Conservation (phyloP, 1,284 basidiomycete species). For the Sporisorium reilianum region DNA sequence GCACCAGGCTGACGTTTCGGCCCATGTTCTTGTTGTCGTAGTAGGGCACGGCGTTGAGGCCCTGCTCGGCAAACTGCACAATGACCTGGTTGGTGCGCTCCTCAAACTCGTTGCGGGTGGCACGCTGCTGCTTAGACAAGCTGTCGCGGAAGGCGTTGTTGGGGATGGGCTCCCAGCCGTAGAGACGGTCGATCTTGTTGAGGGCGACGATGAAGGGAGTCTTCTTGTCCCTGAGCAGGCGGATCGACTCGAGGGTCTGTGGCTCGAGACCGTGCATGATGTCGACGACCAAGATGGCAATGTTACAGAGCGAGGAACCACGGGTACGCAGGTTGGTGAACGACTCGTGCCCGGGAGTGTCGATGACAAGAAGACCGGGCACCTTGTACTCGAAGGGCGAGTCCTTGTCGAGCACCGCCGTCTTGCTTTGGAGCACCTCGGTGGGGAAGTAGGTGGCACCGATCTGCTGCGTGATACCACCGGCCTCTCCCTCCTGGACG, state of each 20-base stretch:
- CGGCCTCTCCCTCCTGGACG: conserved; percentile 99
- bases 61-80: conserved; percentile 95
- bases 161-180: conserved; percentile 91
- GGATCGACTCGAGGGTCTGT: conserved; percentile 95
- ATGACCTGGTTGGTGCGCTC: conserved; percentile 87
- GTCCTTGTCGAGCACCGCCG: conserved; percentile 88
- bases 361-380: conserved; percentile 95
- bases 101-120: conserved; percentile 92
- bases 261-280: conserved; percentile 99
- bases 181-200: conserved; percentile 99
- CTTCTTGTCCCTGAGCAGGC: conserved; percentile 90
- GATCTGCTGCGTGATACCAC: conserved; percentile 99
- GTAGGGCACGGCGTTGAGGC: conserved; percentile 93
- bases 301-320: conserved; percentile 98
- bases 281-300: conserved; percentile 98
- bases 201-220: conserved; percentile 99
- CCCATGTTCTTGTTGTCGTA: conserved; percentile 98
- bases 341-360: conserved; percentile 99
- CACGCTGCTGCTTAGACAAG: conserved; percentile 82
- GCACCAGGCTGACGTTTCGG: conserved; percentile 93
- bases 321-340: conserved; percentile 97
- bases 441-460: conserved; percentile 99
- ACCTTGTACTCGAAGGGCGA: conserved; percentile 92
- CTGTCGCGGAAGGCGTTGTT: conserved; percentile 93
- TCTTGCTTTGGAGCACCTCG: conserved; percentile 94